Evolutionary conservation across 1,139 yeast genomes (phyloP).

Genomic region (Sugiyamaella pinicola): DNA sequence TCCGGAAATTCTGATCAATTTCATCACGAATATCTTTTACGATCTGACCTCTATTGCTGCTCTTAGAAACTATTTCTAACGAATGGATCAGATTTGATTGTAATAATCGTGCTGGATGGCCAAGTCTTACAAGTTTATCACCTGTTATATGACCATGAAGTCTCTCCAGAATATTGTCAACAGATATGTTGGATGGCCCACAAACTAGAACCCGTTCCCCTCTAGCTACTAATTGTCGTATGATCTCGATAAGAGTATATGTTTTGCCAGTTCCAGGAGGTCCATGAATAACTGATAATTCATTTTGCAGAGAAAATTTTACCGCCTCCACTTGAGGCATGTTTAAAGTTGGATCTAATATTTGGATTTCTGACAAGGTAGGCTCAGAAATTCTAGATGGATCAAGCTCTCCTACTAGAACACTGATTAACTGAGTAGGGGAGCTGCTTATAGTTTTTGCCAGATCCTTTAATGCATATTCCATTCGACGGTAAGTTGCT

Average conservation of each 20-base stretch:
- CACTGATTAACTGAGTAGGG: conserved; percentile 31
- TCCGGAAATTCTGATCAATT: conserved; percentile 60
- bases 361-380: conserved; percentile 36
- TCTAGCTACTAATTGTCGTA: conserved; percentile 65
- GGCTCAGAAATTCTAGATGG: conserved; percentile 25
- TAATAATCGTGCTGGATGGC: conserved; percentile 88
- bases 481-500: conserved; percentile 68
- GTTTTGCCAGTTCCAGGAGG: conserved; percentile 88
- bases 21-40: conserved; percentile 70
- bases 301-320: conserved; percentile 51
- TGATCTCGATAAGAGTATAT: conserved; percentile 80
- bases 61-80: conserved; percentile 69
- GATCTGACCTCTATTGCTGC: conserved; percentile 63
- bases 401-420: conserved; percentile 35
- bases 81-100: conserved; percentile 69
- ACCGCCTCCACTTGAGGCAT: conserved; percentile 73
- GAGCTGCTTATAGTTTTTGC: conserved; percentile 46
- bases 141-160: conserved; percentile 56
- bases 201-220: conserved; percentile 80
- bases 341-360: conserved; percentile 59
- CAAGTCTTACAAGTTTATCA: conserved; percentile 69
- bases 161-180: conserved; percentile 86
- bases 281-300: conserved; percentile 65
- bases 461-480: conserved; percentile 72
- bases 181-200: conserved; percentile 95